These are phyloP conservation scores for Zymoseptoria tritici DNA, from an alignment of 2,329 filamentous ascomycete species.

Conservation along the genomic window DNA sequence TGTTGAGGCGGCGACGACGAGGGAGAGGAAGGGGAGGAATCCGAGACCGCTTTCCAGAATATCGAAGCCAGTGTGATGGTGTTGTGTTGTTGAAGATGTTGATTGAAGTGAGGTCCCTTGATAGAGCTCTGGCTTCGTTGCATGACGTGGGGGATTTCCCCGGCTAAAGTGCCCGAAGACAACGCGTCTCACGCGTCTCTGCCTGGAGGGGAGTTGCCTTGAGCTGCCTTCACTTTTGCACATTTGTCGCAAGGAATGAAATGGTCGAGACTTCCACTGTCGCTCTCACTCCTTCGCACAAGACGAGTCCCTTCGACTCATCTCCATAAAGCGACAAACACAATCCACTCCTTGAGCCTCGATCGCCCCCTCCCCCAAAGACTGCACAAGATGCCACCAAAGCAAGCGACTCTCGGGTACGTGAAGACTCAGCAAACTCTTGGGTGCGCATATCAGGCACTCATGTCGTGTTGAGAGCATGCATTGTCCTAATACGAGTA, in stretches of 20 bases:
- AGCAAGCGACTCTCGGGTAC: conserved; percentile 84
- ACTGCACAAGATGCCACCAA: conserved; percentile 42
- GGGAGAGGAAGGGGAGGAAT: conserved; percentile 6
- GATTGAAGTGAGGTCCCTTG: neutral
- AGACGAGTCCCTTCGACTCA: neutral
- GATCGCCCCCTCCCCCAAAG: neutral
- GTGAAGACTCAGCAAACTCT: conserved; percentile 69
- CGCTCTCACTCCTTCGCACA: neutral
- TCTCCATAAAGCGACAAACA: neutral
- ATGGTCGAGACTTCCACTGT: neutral
- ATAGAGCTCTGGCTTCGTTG: neutral
- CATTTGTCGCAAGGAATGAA: neutral
- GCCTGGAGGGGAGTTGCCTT: neutral
- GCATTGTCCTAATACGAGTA: conserved; percentile 1
- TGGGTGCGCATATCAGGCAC: conserved; percentile 46
- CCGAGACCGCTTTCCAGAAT: conserved; percentile 23
- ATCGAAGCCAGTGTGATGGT: conserved; percentile 21
- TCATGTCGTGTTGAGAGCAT: neutral
- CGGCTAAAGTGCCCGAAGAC: neutral
- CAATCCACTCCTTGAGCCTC: neutral
- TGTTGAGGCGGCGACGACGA: conserved; percentile 6
- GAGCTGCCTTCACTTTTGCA: neutral
- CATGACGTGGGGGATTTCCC: neutral
- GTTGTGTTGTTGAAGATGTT: neutral
- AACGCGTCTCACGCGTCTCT: neutral